A percentile compares a stretch with the other conserved stretches of the same genome.
Conservation (phyloP, 164 flowering plant species). For the Saururus chinensis region DNA sequence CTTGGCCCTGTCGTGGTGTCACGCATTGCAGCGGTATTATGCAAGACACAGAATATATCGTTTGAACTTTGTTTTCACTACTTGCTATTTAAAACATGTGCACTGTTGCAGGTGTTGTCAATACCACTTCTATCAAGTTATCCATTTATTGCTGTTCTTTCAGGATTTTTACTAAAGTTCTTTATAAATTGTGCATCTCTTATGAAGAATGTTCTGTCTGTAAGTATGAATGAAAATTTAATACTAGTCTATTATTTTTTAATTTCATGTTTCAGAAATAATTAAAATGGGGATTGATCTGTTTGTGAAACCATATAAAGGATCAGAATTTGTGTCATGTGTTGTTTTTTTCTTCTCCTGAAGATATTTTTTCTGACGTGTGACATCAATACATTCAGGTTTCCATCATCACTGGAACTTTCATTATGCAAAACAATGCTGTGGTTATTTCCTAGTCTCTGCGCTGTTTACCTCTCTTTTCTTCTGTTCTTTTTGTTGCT, state of each 20-base stretch:
- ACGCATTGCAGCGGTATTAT: slow-evolving; percentile 48
- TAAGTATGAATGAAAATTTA: slow-evolving; percentile 21
- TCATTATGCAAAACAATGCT: slow-evolving; percentile 13
- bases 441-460: slow-evolving; percentile 10
- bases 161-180: slow-evolving; percentile 36
- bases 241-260: too few relatives aligned
- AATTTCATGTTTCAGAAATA: too few relatives aligned
- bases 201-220: slow-evolving; percentile 47
- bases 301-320: too few relatives aligned
- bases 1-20: slow-evolving; percentile 35
- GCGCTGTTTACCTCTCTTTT: neutral
- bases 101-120: slow-evolving; percentile 23
- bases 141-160: slow-evolving; percentile 44
- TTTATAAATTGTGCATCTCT: slow-evolving; percentile 46
- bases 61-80: neutral
- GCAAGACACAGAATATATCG: neutral
- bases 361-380: neutral
- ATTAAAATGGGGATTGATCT: too few relatives aligned
- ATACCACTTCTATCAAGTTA: slow-evolving; percentile 51
- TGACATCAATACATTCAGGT: slow-evolving; percentile 6
- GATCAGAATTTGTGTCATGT: neutral
- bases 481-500: neutral
- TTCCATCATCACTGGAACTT: slow-evolving; percentile 9
- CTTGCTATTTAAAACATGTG: neutral
- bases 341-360: neutral